phyloP scores from a whole-genome alignment of 768 basidiomycete species.

The Mycena crocata region DNA sequence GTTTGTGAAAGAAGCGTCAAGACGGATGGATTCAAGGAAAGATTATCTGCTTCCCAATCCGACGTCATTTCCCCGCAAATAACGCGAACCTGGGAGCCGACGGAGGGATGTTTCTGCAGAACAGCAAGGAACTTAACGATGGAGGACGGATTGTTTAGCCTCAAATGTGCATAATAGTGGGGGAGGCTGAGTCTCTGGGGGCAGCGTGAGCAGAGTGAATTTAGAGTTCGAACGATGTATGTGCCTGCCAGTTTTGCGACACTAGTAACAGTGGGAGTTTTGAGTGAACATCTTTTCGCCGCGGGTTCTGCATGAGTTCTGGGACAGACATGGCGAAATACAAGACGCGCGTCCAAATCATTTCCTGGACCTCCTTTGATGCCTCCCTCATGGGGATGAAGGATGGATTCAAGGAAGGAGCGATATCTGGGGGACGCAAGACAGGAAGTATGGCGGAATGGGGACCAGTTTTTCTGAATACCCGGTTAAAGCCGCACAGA shows the following conservation, averaged over 20 bases:
- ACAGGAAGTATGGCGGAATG: background rate
- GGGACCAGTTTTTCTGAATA: background rate
- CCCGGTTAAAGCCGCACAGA: background rate
- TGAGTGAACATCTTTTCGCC: background rate
- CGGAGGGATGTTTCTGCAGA: background rate
- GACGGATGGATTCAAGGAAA: background rate
- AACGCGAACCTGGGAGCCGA: constrained; percentile 1
- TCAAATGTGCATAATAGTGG: background rate
- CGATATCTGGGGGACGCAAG: background rate
- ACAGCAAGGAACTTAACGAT: background rate
- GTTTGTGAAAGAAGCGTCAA: constrained; percentile 1
- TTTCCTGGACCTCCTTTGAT: background rate
- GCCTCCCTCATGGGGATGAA: constrained; percentile 13
- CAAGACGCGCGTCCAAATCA: constrained; percentile 10
- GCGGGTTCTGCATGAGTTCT: background rate
- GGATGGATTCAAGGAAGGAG: constrained; percentile 6
- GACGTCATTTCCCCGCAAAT: background rate
- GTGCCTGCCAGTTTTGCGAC: constrained; percentile 4
- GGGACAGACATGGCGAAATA: constrained; percentile 22
- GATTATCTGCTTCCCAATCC: too few relatives aligned
- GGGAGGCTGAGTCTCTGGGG: constrained; percentile 10
- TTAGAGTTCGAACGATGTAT: background rate
- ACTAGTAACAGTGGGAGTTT: constrained; percentile 10
- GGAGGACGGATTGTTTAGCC: background rate
- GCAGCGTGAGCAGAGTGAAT: background rate